Base-by-base conservation (phyloP, 2,329 filamentous ascomycete species). In the Parascedosporium putredinis region DNA sequence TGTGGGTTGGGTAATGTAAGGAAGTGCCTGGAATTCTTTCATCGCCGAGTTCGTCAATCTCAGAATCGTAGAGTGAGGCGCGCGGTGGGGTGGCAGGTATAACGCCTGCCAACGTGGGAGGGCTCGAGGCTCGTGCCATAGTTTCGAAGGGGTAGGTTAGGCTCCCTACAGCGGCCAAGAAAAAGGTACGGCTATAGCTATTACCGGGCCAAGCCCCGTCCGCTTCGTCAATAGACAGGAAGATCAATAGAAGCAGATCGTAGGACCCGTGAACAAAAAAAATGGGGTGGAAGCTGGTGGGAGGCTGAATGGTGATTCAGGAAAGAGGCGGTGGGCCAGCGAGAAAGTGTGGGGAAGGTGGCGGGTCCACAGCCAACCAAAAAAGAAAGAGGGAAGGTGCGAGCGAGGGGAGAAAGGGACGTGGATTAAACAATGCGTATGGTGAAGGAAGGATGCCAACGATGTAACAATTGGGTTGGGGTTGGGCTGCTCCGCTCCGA, bases 1-100 rank as follows among this genome's bases (percentile, higher is more conserved):
- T 1, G 71, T 75, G 0, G 71, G 64, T 53, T 75, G 72, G 23
- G 72, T 75, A 3, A 69, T 62, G 16, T 62, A 64, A 10, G 64
- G 68, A 68, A 4, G 68, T 71, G 59, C 66, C 69, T 31, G 69
- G 69, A 18, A 72, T 66, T n/a, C 72, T 76, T 47, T 68, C 69
- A 14, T 59, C 61, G 7, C 65, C 66, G 18, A 72, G 59, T 52
- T 75, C 71, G 50, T 74, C 73, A 38, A 74, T 64, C 33, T 70
- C 68, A 8, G 36, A 45, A 43, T 70, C 58, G 34, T 49, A 24
- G 16, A 43, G 47, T 6, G 40, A 44, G 29, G 33, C 16, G 27
- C 40, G 38, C 2, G 47, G 47, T 12, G 47, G 47, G 8, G 47
- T 50, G 25, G 47, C 47, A n/a, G 38, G 47, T 22, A 50, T 44